Conservation (phyloP, 2,329 filamentous ascomycete species). For the Basipetospora sp. region DNA sequence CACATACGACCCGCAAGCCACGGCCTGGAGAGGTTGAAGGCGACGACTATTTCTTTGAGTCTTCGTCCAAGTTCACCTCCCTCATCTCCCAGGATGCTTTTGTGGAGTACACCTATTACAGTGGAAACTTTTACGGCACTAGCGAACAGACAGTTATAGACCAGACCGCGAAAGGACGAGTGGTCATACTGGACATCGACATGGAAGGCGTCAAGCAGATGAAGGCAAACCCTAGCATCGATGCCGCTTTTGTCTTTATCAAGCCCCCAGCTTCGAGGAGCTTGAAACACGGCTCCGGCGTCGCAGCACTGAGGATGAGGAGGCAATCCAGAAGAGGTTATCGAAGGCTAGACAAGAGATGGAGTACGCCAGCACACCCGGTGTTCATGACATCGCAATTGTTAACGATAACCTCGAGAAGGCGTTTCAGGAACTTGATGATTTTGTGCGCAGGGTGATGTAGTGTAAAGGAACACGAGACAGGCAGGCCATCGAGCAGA, state of each 20-base stretch:
- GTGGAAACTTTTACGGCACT: constrained; percentile 77
- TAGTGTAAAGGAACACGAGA: too few species aligned
- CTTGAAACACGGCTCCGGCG: constrained; percentile 62
- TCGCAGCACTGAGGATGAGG: constrained; percentile 62
- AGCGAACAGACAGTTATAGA: constrained; percentile 64
- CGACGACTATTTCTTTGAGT: not conserved
- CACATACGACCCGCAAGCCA: constrained; percentile 8
- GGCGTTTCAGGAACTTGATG: constrained; percentile 37
- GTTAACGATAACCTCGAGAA: constrained; percentile 29
- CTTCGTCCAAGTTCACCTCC: not conserved
- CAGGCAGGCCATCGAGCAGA: too few species aligned
- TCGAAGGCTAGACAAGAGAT: constrained; percentile 59
- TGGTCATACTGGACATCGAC: constrained; percentile 86
- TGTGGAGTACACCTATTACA: constrained; percentile 52
- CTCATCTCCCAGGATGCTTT: not conserved
- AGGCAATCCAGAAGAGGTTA: constrained; percentile 52
- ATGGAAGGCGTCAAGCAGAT: constrained; percentile 77
- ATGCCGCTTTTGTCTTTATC: constrained; percentile 71
- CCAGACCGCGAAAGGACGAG: constrained; percentile 52
- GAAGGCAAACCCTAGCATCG: constrained; percentile 51
- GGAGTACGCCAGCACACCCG: constrained; percentile 52
- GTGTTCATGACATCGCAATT: constrained; percentile 28
- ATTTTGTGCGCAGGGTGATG: too few species aligned
- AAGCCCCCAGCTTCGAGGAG: constrained; percentile 56
- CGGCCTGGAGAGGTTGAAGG: constrained; percentile 11